These are phyloP conservation scores for Aspergillus sp. DNA, from an alignment of 2,329 filamentous ascomycete genomes.

Conservation along the genomic window DNA sequence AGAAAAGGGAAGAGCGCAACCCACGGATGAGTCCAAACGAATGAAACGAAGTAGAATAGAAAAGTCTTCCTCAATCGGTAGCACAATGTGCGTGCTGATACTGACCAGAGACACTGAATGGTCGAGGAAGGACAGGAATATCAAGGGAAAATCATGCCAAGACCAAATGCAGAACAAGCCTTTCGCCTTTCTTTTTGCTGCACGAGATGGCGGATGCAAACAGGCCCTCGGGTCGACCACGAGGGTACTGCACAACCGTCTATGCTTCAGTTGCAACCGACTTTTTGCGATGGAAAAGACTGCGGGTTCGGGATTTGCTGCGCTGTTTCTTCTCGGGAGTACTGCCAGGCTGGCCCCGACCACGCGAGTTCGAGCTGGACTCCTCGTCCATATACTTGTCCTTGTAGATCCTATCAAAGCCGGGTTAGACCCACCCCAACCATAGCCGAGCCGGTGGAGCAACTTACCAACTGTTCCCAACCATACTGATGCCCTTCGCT, in stretches of 20 bases:
- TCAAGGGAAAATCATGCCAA: background rate
- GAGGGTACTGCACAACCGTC: background rate
- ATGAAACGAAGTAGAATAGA: background rate
- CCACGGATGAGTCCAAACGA: slow-evolving; percentile 1
- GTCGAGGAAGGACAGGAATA: background rate
- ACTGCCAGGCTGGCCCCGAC: slow-evolving; percentile 35
- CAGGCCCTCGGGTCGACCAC: slow-evolving; percentile 8
- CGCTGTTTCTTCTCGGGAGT: slow-evolving; percentile 65
- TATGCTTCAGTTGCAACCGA: slow-evolving; percentile 31
- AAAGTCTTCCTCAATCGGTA: background rate
- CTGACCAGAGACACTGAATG: background rate
- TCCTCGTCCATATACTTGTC: slow-evolving; percentile 78
- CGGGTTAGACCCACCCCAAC: background rate
- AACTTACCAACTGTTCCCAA: slow-evolving; percentile 94
- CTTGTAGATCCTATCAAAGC: slow-evolving; percentile 80
- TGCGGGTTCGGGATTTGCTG: slow-evolving; percentile 74
- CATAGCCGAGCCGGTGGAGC: background rate
- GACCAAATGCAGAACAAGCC: slow-evolving; percentile 2
- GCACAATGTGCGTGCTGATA: background rate
- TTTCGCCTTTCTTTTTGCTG: slow-evolving; percentile 7
- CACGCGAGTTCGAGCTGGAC: slow-evolving; percentile 35
- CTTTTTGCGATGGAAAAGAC: slow-evolving; percentile 69
- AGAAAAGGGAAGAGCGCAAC: slow-evolving; percentile 10
- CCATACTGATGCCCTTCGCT: slow-evolving; percentile 92
- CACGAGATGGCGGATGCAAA: slow-evolving; percentile 19